Evolutionary conservation across 176 grass and related monocot species (phyloP).

Genomic region (Triticum timopheevii): DNA sequence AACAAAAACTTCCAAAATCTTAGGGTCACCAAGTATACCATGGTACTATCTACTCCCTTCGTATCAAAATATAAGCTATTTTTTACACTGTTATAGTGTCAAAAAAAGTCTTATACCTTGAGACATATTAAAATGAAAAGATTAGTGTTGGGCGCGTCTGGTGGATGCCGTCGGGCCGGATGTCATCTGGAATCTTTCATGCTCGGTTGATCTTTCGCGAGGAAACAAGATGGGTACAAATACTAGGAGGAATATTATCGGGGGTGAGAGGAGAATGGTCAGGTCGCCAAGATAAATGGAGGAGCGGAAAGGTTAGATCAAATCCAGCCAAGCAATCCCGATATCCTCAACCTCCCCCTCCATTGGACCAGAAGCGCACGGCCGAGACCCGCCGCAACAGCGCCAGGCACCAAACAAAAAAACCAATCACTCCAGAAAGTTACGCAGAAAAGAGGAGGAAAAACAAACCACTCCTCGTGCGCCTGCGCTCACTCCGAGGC

Average conservation of each 20-base stretch:
- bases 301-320: conserved; percentile 41
- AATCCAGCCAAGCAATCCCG: conserved; percentile 52
- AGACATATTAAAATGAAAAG: neutral
- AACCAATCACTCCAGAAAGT: neutral
- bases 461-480: neutral
- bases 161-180: neutral
- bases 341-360: conserved; percentile 49
- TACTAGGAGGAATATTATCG: conserved; percentile 27
- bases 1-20: too few relatives aligned
- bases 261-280: neutral
- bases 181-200: conserved; percentile 4
- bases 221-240: neutral
- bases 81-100: too few relatives aligned
- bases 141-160: neutral
- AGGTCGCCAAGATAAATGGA: conserved; percentile 38
- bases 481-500: neutral
- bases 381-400: conserved; percentile 27
- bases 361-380: conserved; percentile 40
- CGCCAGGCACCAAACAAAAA: conserved; percentile 30
- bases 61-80: too few relatives aligned
- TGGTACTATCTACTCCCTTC: too few relatives aligned
- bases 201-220: neutral
- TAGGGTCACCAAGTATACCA: too few relatives aligned
- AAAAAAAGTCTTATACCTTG: too few relatives aligned
- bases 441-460: too few relatives aligned